Conservation (phyloP, 1,284 basidiomycete species). For the Trametes polyzona region DNA sequence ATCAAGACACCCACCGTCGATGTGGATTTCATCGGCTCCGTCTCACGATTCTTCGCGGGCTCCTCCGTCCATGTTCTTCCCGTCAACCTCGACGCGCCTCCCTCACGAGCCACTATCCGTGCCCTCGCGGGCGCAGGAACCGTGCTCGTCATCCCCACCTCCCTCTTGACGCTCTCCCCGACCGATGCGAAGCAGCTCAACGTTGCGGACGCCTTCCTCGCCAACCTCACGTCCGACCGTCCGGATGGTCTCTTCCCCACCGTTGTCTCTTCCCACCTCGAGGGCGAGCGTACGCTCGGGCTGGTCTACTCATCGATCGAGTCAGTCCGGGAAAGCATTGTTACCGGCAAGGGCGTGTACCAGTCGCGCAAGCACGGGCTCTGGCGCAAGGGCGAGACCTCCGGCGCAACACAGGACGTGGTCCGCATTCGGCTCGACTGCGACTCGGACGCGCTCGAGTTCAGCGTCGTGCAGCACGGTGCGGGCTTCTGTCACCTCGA, state of each 20-base stretch:
- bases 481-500: conserved; percentile 94
- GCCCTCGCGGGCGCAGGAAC: conserved; percentile 63
- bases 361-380: conserved; percentile 96
- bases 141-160: conserved; percentile 75
- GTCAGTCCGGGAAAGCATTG: conserved; percentile 87
- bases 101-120: conserved; percentile 57
- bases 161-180: conserved; percentile 64
- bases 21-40: conserved; percentile 70
- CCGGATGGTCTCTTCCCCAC: conserved; percentile 94
- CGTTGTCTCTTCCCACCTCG: conserved; percentile 78
- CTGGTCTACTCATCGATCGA: conserved; percentile 96
- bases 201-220: conserved; percentile 86
- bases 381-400: conserved; percentile 98
- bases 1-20: conserved; percentile 72
- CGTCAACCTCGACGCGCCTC: conserved; percentile 42
- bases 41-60: conserved; percentile 74
- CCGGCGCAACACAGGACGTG: conserved; percentile 91
- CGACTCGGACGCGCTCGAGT: conserved; percentile 92
- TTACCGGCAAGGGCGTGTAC: conserved; percentile 92
- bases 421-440: conserved; percentile 88
- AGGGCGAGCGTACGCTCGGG: conserved; percentile 81
- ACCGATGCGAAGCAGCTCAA: conserved; percentile 66
- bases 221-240: conserved; percentile 85
- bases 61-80: conserved; percentile 68
- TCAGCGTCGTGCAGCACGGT: conserved; percentile 90